These are phyloP conservation scores for Geranomyces michiganensis DNA, from an alignment of 192 early-diverging fungal genomes.

Conservation along the genomic window DNA sequence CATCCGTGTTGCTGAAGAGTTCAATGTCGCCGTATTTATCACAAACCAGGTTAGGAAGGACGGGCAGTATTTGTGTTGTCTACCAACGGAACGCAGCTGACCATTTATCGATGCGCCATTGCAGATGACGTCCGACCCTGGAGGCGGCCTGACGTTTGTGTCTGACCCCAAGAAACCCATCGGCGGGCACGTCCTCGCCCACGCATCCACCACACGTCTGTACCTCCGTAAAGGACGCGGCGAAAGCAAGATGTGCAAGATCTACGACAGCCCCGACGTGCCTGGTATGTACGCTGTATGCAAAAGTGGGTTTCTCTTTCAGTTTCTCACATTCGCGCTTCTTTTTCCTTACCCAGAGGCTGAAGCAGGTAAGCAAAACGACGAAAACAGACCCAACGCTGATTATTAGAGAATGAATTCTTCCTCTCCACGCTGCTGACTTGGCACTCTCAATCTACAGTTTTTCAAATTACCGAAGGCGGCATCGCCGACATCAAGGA, in stretches of 20 bases:
- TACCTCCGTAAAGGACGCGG: conserved; percentile 81
- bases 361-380: conserved; percentile 30
- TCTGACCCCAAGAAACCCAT: conserved; percentile 89
- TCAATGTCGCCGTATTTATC: conserved; percentile 80
- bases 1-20: conserved; percentile 79
- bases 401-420: no score
- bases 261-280: conserved; percentile 83
- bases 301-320: conserved; percentile 35
- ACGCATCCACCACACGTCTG: conserved; percentile 74
- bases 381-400: no score
- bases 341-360: background rate
- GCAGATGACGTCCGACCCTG: conserved; percentile 60
- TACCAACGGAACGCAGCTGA: conserved; percentile 3
- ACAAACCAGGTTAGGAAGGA: conserved; percentile 62
- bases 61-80: background rate
- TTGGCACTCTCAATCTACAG: no score
- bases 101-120: background rate
- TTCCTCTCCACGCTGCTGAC: no score
- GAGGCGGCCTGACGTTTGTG: conserved; percentile 72
- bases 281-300: conserved; percentile 34
- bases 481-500: conserved; percentile 74
- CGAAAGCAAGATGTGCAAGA: conserved; percentile 77
- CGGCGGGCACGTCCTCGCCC: conserved; percentile 76
- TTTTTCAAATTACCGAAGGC: conserved; percentile 73
- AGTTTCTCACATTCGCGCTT: background rate